Base-by-base conservation (phyloP, 495 filamentous ascomycete species). In the Hypoxylon cercidicola region DNA sequence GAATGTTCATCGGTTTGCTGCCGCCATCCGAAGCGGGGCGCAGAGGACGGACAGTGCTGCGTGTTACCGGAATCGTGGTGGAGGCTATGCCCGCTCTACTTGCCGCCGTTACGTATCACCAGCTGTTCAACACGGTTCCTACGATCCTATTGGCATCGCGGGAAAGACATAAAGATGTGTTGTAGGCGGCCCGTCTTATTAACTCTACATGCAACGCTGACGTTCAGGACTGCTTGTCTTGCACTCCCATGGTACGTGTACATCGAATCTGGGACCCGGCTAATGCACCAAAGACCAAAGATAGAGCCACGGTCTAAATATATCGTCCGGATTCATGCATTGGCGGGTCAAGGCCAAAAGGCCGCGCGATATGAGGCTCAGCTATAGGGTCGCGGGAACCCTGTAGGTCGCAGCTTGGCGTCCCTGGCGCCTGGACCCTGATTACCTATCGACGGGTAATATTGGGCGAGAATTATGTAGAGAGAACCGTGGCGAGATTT, bases 301-400 rank as follows among this genome's bases (percentile, higher is more conserved):
- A 43, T 48, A 48, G 25, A 32, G n/a, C 5, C n/a, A 13, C 18
- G 11, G 9, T 40, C 64, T 67, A 67, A 67, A 58, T 67, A 67
- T 67, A 67, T 41, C 58, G 10, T 47, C 23, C 25, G 53, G 13
- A 67, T 67, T 62, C 43, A 67, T 67, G 64, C 58, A 16, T 51
- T 23, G 40, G 40, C 45, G 23, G 63, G 63, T 34, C 57, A 28
- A 28, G 46, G 45, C 47, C 16, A 56, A 32, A 23, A 35, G 57
- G 63, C 37, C 52, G 63, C 63, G 46, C 18, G 46, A 35, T 21
- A 19, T 32, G 44, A 61, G 53, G 40, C 58, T 53, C 25, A 49
- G 53, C 32, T 43, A 30, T 35, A 46, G 58, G 2, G 43, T 21
- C 25, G 57, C 19, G 18, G 3, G 30, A 9, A 15, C 21, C 32